Evolutionary conservation across 2,329 filamentous ascomycete species (phyloP), one percentile per base, ranked within the genome.

Genomic region (Claviceps paspali): DNA sequence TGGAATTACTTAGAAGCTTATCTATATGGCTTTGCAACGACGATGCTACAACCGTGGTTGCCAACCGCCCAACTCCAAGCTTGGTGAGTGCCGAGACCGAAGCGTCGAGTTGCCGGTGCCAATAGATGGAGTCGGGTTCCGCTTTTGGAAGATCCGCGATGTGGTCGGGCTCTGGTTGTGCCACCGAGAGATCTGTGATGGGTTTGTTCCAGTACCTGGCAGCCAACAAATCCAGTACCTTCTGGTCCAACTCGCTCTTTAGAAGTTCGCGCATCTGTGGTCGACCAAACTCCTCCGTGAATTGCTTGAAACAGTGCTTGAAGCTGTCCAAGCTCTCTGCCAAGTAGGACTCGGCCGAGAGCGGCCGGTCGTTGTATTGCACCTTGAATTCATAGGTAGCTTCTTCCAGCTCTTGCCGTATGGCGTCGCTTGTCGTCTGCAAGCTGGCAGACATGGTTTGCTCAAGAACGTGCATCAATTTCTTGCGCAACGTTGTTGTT

Each of bases 331-430:
- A 65, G 47, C 83, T 93, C 57, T 96, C 91, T 2, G 91, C 91
- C 28, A 98, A 72, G 54, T 98, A 98, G 4, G 88, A 94, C 55
- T 98, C 91, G 2, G 91, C 91, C 35, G 85, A 94, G 26, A 98
- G 66, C 1, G 88, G 85, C 6, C 91, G 78, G 55, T 98, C 91
- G 52, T 98, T 98, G 62, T 98, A 98, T 57, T 98, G 92, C 5
- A 98, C 91, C 57, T 98, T 98, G 68, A 94, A 98, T 59, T 98
- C 88, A 53, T 98, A 98, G 0, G 84, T 88, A 3, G 91, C 87
- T 59, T 98, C 91, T 51, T 95, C 88, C 0, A 98, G 73, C 56
- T 98, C 91, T 54, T 94, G 85, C 43, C 81, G 80, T 46, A 98
- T 95, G 8, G 86, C 85, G 52, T 95, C 85, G 48, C 82, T 83